Conservation (phyloP, 192 early-diverging fungal genomes). For the Phlyctochytrium bullatum region DNA sequence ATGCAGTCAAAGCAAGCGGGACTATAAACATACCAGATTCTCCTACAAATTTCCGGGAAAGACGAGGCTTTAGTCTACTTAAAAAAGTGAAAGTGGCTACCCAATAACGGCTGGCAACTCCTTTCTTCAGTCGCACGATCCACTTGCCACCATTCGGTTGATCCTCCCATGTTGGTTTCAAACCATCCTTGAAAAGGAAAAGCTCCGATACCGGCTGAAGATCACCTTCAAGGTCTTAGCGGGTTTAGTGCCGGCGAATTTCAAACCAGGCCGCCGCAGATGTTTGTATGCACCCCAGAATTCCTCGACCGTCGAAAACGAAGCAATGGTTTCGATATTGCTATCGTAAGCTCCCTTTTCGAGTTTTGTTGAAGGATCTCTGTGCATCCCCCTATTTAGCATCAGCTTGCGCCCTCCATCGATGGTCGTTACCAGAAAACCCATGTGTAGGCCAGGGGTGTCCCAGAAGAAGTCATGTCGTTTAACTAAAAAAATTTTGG, state of each 20-base stretch:
- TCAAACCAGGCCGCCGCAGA: slow-evolving; percentile 76
- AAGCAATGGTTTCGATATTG: slow-evolving; percentile 79
- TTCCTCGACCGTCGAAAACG: slow-evolving; percentile 85
- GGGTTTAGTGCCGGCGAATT: too few species aligned
- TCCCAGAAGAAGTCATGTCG: too few species aligned
- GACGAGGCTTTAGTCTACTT: not conserved
- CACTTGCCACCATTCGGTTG: slow-evolving; percentile 93
- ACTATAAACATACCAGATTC: slow-evolving; percentile 16
- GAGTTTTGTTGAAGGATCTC: slow-evolving; percentile 80
- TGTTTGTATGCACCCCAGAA: slow-evolving; percentile 89
- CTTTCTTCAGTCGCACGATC: slow-evolving; percentile 89
- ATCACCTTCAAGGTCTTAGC: too few species aligned
- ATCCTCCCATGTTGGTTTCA: slow-evolving; percentile 97
- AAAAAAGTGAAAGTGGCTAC: slow-evolving; percentile 43
- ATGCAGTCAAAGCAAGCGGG: not conserved
- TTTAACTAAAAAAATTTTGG: too few species aligned
- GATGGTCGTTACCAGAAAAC: slow-evolving; percentile 66
- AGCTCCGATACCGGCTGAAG: slow-evolving; percentile 86
- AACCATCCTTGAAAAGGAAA: slow-evolving; percentile 88
- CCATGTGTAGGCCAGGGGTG: slow-evolving; percentile 75
- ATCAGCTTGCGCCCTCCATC: not conserved
- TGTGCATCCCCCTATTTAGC: slow-evolving; percentile 77
- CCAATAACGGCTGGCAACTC: slow-evolving; percentile 88
- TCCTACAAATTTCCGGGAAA: slow-evolving; percentile 13
- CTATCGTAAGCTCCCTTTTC: slow-evolving; percentile 72